phyloP scores from a whole-genome alignment of 805 yeast genomes.

The Sungouiozyma ichnusensis region DNA sequence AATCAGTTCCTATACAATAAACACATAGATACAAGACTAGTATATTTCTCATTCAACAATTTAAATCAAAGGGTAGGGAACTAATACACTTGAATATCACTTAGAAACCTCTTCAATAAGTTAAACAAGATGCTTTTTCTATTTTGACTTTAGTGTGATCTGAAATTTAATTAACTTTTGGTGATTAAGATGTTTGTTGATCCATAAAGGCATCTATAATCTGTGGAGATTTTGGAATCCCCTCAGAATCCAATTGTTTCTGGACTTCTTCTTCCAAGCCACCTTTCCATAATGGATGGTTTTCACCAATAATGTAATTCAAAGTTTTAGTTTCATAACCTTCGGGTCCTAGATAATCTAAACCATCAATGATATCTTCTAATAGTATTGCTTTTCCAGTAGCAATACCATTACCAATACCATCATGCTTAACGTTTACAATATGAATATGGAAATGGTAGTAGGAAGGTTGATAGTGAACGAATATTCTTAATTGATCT shows the following conservation, averaged over 20 bases:
- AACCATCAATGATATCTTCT: constrained; percentile 72
- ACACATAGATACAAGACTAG: too few relatives aligned
- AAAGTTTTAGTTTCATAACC: constrained; percentile 52
- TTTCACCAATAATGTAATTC: constrained; percentile 63
- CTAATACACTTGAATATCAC: too few relatives aligned
- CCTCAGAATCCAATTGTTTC: constrained; percentile 20
- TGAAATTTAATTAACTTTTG: neutral
- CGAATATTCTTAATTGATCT: constrained; percentile 62
- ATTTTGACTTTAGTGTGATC: neutral
- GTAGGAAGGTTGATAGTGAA: constrained; percentile 94
- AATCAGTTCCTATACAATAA: too few relatives aligned
- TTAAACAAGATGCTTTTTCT: too few relatives aligned
- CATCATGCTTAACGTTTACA: constrained; percentile 61
- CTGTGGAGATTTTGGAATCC: constrained; percentile 18
- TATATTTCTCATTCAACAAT: too few relatives aligned
- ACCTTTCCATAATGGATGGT: constrained; percentile 60
- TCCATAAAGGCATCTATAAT: constrained; percentile 1
- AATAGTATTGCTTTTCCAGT: constrained; percentile 75
- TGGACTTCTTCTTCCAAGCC: constrained; percentile 23
- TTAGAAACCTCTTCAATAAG: too few relatives aligned
- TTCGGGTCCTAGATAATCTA: constrained; percentile 40
- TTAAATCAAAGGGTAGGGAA: too few relatives aligned
- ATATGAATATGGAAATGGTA: constrained; percentile 93
- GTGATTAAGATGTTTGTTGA: too few relatives aligned
- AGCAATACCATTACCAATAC: constrained; percentile 57